These are phyloP conservation scores for Acacia acuminata DNA, from an alignment of 306 rosid species.

Conservation along the genomic window DNA sequence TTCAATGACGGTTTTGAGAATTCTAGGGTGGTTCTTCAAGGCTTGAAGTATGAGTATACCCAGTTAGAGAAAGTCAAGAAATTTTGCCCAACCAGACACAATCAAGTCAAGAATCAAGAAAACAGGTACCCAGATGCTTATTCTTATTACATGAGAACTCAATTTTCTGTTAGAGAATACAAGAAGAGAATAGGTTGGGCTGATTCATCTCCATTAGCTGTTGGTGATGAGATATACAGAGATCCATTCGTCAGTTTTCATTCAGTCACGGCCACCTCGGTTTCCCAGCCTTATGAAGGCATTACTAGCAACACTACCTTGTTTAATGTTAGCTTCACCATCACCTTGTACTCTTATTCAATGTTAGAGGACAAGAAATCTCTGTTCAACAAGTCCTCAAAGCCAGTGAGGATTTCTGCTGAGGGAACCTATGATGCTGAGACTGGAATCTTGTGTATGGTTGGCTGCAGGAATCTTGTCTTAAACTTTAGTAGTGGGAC, in stretches of 20 bases:
- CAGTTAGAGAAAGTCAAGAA: slow-evolving; percentile 36
- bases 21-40: not conserved
- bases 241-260: not conserved
- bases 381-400: not conserved
- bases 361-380: not conserved
- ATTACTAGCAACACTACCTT: not conserved
- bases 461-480: slow-evolving; percentile 43
- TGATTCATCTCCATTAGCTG: slow-evolving; percentile 36
- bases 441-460: slow-evolving; percentile 59
- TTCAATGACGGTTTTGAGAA: slow-evolving; percentile 13
- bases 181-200: slow-evolving; percentile 32
- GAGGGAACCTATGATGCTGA: slow-evolving; percentile 51
- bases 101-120: slow-evolving; percentile 10
- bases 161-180: slow-evolving; percentile 28
- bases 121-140: slow-evolving; percentile 19
- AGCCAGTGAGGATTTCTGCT: slow-evolving; percentile 28
- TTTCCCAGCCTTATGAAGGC: not conserved
- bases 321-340: slow-evolving; percentile 41
- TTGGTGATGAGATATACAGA: slow-evolving; percentile 31
- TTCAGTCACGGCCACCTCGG: not conserved
- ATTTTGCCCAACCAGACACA: slow-evolving; percentile 33
- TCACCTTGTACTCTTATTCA: not conserved
- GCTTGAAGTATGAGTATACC: slow-evolving; percentile 51
- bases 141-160: slow-evolving; percentile 41
- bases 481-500: not conserved